Base-by-base conservation (phyloP, 1,284 basidiomycete genomes). In the Singerocomus rubriflavus region DNA sequence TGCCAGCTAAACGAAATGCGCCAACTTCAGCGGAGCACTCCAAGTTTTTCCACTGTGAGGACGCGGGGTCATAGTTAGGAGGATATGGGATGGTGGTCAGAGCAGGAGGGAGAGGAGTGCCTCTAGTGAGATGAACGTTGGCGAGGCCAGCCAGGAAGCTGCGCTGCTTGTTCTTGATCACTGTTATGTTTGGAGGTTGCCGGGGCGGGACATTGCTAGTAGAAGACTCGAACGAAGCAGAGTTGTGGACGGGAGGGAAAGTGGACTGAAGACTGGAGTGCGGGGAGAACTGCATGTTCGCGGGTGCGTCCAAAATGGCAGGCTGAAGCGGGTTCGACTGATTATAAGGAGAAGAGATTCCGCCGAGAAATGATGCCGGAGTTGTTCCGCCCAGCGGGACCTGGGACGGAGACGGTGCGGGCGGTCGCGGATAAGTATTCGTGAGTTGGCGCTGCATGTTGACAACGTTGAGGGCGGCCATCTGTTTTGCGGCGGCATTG, bases 401-500 rank as follows among this genome's bases (percentile, higher is more conserved):
- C 54, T 68, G 67, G 30, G 63, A 58, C 25, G 57, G 44, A 30
- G 68, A 54, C 27, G 60, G 39, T 17, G 55, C 50, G 48, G 73
- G 65, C 58, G 73, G 71, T 62, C 77, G 79, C 60, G 73, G 74
- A 61, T 82, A 84, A 55, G 74, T 71, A 13, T 67, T 68, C 36
- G 62, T 38, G 47, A 68, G 56, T 56, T 81, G 78, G 67, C 84
- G 79, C 60, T 79, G 80, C 57, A 81, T 74, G 58, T 76, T 81
- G 48, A 77, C 82, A 48, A 78, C 82, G 60, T 73, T 82, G 58
- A 90, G 79, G 14, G 82, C 82, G 33, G 84, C 83, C 79, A 88
- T 85, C 70, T 90, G 88, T 66, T 88, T 89, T 54, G 83, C 82
- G 48, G 78, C 79, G 40, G 78, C 74, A 42, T 73, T 73, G 53